Evolutionary conservation across 2,329 filamentous ascomycete species (phyloP), one percentile per base, ranked within the genome.

Genomic region (Rhinocladiella mackenziei): DNA sequence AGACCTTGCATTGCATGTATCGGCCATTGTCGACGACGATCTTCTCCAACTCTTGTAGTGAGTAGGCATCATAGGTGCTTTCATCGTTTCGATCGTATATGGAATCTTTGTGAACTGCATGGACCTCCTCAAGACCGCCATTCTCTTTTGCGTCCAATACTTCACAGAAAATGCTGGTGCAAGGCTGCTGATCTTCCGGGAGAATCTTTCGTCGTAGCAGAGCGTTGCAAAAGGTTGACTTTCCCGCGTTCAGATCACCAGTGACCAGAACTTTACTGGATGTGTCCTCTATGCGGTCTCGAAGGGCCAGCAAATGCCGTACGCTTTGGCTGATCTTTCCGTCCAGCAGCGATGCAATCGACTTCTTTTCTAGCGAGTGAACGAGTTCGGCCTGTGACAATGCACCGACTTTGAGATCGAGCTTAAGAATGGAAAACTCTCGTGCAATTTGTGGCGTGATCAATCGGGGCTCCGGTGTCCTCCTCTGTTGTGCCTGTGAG

Each of bases 161-260:
- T 63, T 98, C 92, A 63, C 92, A 98, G 68, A 98, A 98, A 45
- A 98, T 95, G 66, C 88, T 92, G 2, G 92, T 98, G 66, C 92
- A 98, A 1, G 92, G 92, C 62, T 97, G 92, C 65, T 98, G 91
- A 58, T 98, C 92, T 66, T 97, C 92, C 0, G 92, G 92, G 3
- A 98, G 69, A 19, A 98, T 79, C 66, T 97, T 97, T 51, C 89
- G 81, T 49, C 92, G 83, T 29, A 98, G 69, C 2, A 98, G 72
- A n/a, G 92, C 92, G 65, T 98, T 98, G 70, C 92, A 98, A 59
- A 98, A 98, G 1, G 92, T 98, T 3, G 92, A 98, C 63, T 98
- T 98, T 61, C 92, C 92, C 6, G 92, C 91, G 61, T 98, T 98
- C 41, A 98, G 68, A 62, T 98, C 92, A 60, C 92, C 92, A 0